Percentiles rank a stretch among this genome's conserved stretches.
These are phyloP conservation scores for Ramaria sp. DNA, from an alignment of 768 basidiomycete species.

Conservation along the genomic window DNA sequence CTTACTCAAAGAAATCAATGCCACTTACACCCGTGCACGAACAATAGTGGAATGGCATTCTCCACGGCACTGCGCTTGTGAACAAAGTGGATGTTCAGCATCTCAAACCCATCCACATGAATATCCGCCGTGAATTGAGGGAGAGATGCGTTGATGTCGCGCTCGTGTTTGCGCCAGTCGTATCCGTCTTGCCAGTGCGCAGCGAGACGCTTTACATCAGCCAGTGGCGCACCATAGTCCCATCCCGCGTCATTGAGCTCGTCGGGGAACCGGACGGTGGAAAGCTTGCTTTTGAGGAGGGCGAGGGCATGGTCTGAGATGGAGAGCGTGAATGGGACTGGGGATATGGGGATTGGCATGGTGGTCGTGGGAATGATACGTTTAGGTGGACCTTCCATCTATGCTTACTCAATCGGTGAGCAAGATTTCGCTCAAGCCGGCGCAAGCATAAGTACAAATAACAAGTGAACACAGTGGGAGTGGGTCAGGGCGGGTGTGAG, in stretches of 20 bases:
- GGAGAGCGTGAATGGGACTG: slow-evolving; percentile 33
- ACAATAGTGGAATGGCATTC: slow-evolving; percentile 48
- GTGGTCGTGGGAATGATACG: no score
- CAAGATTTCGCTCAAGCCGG: no score
- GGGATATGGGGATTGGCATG: neutral
- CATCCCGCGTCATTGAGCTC: slow-evolving; percentile 38
- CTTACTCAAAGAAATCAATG: neutral
- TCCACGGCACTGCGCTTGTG: slow-evolving; percentile 35
- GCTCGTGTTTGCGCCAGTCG: slow-evolving; percentile 47
- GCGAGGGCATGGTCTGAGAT: slow-evolving; percentile 33
- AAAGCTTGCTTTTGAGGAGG: slow-evolving; percentile 35
- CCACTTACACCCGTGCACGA: slow-evolving; percentile 47
- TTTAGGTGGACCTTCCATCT: no score
- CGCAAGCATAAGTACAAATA: no score
- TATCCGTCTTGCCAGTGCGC: slow-evolving; percentile 41
- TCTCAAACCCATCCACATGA: slow-evolving; percentile 34
- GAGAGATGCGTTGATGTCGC: slow-evolving; percentile 36
- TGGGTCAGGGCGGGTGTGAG: no score
- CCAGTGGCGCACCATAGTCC: slow-evolving; percentile 43
- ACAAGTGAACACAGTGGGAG: no score
- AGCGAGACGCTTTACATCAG: slow-evolving; percentile 37
- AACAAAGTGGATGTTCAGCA: slow-evolving; percentile 47
- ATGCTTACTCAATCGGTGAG: no score
- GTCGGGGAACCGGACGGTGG: slow-evolving; percentile 40
- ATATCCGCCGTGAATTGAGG: slow-evolving; percentile 48